These are phyloP conservation scores for Cadophora malorum DNA, from an alignment of 2,329 filamentous ascomycete genomes.

Conservation along the genomic window DNA sequence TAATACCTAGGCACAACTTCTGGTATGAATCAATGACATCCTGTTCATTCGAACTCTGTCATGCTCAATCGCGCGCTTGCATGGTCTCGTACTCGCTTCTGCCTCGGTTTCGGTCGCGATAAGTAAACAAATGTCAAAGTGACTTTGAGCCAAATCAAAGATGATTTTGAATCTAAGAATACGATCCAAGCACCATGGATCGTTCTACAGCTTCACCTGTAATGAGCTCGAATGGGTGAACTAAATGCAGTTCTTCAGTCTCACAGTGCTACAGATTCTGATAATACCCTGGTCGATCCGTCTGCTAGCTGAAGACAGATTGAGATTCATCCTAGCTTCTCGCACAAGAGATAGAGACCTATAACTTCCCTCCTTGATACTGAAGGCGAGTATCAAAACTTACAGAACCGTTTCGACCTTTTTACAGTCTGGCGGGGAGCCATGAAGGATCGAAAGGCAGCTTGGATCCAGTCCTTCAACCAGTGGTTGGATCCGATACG, in stretches of 20 bases:
- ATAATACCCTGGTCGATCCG: too few species aligned
- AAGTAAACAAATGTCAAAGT: neutral
- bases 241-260: too few species aligned
- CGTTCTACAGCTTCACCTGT: neutral
- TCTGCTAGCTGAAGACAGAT: too few species aligned
- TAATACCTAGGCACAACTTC: neutral
- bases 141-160: neutral
- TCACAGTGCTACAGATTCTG: too few species aligned
- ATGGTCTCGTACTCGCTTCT: neutral
- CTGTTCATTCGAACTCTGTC: too few species aligned
- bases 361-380: neutral
- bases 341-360: too few species aligned
- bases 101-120: neutral
- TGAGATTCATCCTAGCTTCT: too few species aligned
- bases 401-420: too few species aligned
- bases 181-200: neutral
- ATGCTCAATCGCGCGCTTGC: neutral
- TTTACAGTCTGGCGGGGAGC: neutral
- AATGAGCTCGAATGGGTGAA: too few species aligned
- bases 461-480: too few species aligned
- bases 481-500: neutral
- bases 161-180: neutral
- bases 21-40: too few species aligned
- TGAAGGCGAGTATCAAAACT: neutral
- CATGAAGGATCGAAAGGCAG: neutral